Evolutionary conservation across 2,329 filamentous ascomycete species (phyloP).

Genomic region (Penicillium sp.): DNA sequence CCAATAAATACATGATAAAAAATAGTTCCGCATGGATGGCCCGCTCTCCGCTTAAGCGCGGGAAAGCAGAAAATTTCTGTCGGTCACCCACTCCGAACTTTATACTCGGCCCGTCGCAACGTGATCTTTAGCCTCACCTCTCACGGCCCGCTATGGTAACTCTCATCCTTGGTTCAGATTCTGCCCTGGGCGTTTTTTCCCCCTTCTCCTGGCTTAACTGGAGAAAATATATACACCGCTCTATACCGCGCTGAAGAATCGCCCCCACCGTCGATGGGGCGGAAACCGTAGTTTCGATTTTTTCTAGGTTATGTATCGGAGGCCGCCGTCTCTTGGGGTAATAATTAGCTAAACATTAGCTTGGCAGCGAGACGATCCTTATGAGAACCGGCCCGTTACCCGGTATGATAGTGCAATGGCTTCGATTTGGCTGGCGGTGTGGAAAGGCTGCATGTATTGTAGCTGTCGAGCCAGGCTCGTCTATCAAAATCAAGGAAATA

Average conservation of each 20-base stretch:
- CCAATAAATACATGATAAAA: neutral
- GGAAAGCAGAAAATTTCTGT: constrained; percentile 23
- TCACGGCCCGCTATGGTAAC: neutral
- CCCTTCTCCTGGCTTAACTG: neutral
- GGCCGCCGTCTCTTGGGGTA: neutral
- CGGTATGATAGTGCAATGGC: neutral
- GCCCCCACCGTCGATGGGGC: neutral
- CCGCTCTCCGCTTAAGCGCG: constrained; percentile 10
- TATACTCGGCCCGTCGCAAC: constrained; percentile 18
- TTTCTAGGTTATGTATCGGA: neutral
- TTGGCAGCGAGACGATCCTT: neutral
- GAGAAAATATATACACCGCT: neutral
- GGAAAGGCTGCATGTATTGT: neutral
- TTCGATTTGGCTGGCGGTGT: neutral
- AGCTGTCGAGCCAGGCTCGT: neutral
- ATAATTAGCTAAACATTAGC: neutral
- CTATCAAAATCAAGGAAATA: neutral
- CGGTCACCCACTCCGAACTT: constrained; percentile 9
- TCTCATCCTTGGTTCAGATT: neutral
- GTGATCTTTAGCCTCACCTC: constrained; percentile 10
- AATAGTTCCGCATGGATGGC: neutral
- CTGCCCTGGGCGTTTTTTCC: neutral
- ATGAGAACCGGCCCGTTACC: neutral
- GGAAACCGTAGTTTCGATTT: neutral
- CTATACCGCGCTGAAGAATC: neutral